A percentile compares a stretch with the other conserved stretches of the same genome.
These are phyloP conservation scores for Cyberlindnera euphorbiae DNA, from an alignment of 805 yeast species.

Conservation along the genomic window DNA sequence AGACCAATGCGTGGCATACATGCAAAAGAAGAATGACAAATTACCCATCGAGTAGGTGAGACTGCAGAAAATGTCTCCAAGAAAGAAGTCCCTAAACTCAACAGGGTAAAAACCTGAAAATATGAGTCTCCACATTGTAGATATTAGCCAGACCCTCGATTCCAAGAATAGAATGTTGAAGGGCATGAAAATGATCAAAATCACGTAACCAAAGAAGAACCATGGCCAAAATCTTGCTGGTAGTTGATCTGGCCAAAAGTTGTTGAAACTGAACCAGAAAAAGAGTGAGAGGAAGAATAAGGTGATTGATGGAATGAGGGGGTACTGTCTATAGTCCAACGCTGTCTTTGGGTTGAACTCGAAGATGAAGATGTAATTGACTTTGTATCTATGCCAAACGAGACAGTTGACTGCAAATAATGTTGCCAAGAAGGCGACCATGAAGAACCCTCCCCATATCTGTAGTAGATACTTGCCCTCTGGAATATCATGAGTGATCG, in stretches of 20 bases:
- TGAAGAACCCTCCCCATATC: slow-evolving; percentile 88
- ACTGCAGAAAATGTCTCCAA: slow-evolving; percentile 89
- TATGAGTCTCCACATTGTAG: slow-evolving; percentile 65
- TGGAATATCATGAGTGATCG: slow-evolving; percentile 37
- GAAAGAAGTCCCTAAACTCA: slow-evolving; percentile 88
- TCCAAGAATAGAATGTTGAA: slow-evolving; percentile 47
- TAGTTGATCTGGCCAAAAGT: slow-evolving; percentile 56
- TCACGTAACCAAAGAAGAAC: slow-evolving; percentile 55
- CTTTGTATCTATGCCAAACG: slow-evolving; percentile 68
- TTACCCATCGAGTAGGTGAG: slow-evolving; percentile 86
- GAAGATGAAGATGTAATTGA: slow-evolving; percentile 88
- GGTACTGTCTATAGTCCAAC: slow-evolving; percentile 60
- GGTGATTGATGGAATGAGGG: slow-evolving; percentile 57
- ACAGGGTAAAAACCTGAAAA: slow-evolving; percentile 90
- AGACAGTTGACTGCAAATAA: slow-evolving; percentile 65
- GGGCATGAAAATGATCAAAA: slow-evolving; percentile 55
- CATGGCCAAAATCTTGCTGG: slow-evolving; percentile 79
- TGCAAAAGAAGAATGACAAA: slow-evolving; percentile 78
- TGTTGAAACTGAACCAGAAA: slow-evolving; percentile 70
- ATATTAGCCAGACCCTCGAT: slow-evolving; percentile 75
- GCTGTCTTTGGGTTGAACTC: slow-evolving; percentile 73
- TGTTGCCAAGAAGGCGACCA: slow-evolving; percentile 53
- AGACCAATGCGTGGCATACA: slow-evolving; percentile 70
- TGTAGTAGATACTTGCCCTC: slow-evolving; percentile 67
- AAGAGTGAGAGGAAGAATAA: slow-evolving; percentile 54